Evolutionary conservation across 75 land plant genomes (phyloP), one percentile per base, ranked within the genome.

Genomic region (Picea glauca): DNA sequence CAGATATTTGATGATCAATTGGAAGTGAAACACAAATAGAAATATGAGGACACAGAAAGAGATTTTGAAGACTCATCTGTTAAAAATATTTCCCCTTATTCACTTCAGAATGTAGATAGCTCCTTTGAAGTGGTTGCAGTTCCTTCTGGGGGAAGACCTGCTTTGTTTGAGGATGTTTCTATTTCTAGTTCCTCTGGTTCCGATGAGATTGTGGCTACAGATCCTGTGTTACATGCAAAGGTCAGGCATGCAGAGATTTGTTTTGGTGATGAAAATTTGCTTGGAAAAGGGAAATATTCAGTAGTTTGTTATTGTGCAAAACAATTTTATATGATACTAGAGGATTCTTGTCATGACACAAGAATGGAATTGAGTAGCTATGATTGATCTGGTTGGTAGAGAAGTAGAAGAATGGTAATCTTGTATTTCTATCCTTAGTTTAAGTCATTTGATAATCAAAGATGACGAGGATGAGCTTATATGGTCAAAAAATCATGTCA

Each of bases 201-300:
- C 0, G 79, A 58, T 50, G 80, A 64, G 75, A 70, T 21, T 56
- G 14, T 21, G 17, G 60, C 6, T 58, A 14, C 46, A 38, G 50
- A 67, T 35, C 72, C 18, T 26, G 26, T 17, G 4, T 18, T 38
- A 35, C 72, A 35, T 67, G 38, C 78, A 23, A 84, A 79, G 23
- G 75, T 84, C 35, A 60, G 78, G 21, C 88, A 88, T 74, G 90
- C 84, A 63, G 90, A 87, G 38, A 80, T 91, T 17, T 46, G 72
- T 38, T 77, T 85, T 94, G 91, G 98, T 94, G 60, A 94, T 97
- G 99, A 98, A 97, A 78, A 97, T 33, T 80, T 87, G 13, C 91
- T 83, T 81, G 94, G 91, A n/a, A 84, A 90, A 78, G 80, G 86
- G 38, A 91, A 87, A 73, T 94, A 86, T 58, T 82, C 88, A 17